Evolutionary conservation across 2,329 filamentous ascomycete species (phyloP), one percentile per base, ranked within the genome.

Genomic region (Dothidotthia symphoricarpi): DNA sequence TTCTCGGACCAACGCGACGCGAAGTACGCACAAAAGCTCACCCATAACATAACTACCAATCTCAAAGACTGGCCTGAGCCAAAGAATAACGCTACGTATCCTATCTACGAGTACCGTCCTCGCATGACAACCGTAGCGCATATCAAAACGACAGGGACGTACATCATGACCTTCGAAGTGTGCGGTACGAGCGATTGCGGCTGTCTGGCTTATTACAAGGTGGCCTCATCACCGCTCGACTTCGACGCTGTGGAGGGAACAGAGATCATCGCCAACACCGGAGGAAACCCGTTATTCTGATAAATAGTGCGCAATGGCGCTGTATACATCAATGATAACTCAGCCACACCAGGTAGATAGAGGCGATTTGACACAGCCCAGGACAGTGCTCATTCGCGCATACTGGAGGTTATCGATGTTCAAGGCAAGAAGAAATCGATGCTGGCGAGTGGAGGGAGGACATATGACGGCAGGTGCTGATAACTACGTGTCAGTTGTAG

Each of bases 81-180:
- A 4, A 17, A 24, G 11, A 33, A 33, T 28, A 34, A 41, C 16
- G 39, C 37, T 9, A 31, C 28, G 3, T 36, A 41, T n/a, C 16
- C 33, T 12, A 36, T 16, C 6, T 41, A 41, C 19, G 27, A 17
- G n/a, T 34, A 33, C 13, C 39, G 39, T 6, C 39, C 39, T n/a
- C 33, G 39, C 33, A 41, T 33, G 39, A 41, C 28, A 15, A 33
- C 34, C 6, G 34, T 36, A 16, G 28, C 39, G 29, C 22, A 36
- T 16, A 33, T 41, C n/a, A 36, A 33, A 3, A 65, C 39, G 6
- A 41, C 32, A 3, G 24, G 19, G 4, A 32, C 36, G 11, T 36
- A 27, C 19, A 36, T 41, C 26, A 31, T 41, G 33, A 36, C 33
- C 24, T 41, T 32, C 29, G 39, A 41, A 24, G 22, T 34, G 16